Conservation (phyloP, 108 stramenopile genomes). For the Skeletonema costatum region DNA sequence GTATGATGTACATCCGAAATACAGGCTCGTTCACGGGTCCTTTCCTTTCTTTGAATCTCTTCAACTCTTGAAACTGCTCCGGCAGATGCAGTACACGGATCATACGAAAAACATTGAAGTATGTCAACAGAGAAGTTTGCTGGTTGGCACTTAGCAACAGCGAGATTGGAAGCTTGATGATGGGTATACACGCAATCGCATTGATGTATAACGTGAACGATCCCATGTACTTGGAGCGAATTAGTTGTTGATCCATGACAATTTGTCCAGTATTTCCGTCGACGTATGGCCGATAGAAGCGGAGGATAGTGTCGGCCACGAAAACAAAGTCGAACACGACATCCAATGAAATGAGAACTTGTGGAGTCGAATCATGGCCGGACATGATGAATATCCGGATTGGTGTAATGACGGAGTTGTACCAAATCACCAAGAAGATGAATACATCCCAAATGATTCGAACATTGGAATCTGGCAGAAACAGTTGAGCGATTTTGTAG, state of each 20-base stretch:
- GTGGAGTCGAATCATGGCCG: slow-evolving; percentile 21
- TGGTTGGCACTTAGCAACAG: slow-evolving; percentile 16
- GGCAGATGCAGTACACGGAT: slow-evolving; percentile 44
- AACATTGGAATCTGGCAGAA: slow-evolving; percentile 39
- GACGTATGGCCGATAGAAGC: slow-evolving; percentile 40
- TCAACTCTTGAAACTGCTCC: slow-evolving; percentile 45
- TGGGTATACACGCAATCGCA: slow-evolving; percentile 42
- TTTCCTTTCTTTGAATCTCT: slow-evolving; percentile 25
- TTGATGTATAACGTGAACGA: slow-evolving; percentile 42
- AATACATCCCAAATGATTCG: slow-evolving; percentile 47
- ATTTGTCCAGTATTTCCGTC: slow-evolving; percentile 46
- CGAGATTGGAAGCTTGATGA: slow-evolving; percentile 30
- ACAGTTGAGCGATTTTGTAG: slow-evolving; percentile 5
- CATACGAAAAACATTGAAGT: slow-evolving; percentile 48
- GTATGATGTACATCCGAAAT: slow-evolving; percentile 53
- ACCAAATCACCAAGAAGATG: slow-evolving; percentile 54
- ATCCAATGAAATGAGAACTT: slow-evolving; percentile 20
- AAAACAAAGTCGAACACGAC: slow-evolving; percentile 49
- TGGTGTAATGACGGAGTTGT: slow-evolving; percentile 51
- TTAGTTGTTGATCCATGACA: slow-evolving; percentile 30
- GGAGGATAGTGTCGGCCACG: slow-evolving; percentile 41
- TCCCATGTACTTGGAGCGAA: slow-evolving; percentile 24
- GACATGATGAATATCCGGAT: slow-evolving; percentile 46
- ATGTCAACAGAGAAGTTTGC: slow-evolving; percentile 3
- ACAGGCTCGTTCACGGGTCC: slow-evolving; percentile 49